phyloP scores from a whole-genome alignment of 768 basidiomycete species.

The Porphyrellus cyaneotinctus region DNA sequence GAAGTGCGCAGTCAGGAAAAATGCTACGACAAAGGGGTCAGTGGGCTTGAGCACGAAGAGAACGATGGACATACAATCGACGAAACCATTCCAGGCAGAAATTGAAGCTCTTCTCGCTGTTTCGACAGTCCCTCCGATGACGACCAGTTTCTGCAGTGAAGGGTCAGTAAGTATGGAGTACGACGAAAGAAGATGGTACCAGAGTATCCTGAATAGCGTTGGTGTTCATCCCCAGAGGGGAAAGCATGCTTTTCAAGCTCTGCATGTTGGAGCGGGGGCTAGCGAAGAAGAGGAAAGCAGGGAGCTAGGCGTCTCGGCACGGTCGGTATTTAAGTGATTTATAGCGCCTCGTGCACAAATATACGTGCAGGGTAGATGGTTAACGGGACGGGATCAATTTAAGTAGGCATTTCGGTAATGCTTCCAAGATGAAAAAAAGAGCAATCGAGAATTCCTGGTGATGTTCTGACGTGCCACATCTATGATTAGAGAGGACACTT shows the following conservation, averaged over 20 bases:
- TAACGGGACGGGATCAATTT: constrained; percentile 29
- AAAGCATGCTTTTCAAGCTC: constrained; percentile 62
- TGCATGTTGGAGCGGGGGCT: constrained; percentile 49
- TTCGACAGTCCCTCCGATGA: constrained; percentile 86
- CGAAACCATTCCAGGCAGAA: constrained; percentile 86
- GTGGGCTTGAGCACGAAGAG: not conserved
- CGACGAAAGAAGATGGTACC: constrained; percentile 33
- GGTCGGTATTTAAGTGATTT: constrained; percentile 38
- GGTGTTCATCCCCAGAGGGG: constrained; percentile 64
- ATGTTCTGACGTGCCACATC: constrained; percentile 17
- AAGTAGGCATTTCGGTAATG: constrained; percentile 30
- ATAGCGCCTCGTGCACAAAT: constrained; percentile 33
- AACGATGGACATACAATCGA: constrained; percentile 56
- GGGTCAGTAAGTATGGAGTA: not conserved
- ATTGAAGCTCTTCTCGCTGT: constrained; percentile 77
- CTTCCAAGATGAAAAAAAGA: constrained; percentile 22
- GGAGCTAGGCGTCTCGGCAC: constrained; percentile 26
- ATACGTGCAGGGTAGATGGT: constrained; percentile 26
- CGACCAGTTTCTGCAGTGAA: constrained; percentile 69
- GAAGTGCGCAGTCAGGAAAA: constrained; percentile 88
- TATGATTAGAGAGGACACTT: constrained; percentile 10
- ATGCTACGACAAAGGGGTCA: constrained; percentile 44
- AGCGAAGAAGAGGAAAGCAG: constrained; percentile 34
- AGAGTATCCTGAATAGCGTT: constrained; percentile 76
- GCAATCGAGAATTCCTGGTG: constrained; percentile 16